Evolutionary conservation across 306 rosid genomes (phyloP).

Genomic region (Quercus bicolor): DNA sequence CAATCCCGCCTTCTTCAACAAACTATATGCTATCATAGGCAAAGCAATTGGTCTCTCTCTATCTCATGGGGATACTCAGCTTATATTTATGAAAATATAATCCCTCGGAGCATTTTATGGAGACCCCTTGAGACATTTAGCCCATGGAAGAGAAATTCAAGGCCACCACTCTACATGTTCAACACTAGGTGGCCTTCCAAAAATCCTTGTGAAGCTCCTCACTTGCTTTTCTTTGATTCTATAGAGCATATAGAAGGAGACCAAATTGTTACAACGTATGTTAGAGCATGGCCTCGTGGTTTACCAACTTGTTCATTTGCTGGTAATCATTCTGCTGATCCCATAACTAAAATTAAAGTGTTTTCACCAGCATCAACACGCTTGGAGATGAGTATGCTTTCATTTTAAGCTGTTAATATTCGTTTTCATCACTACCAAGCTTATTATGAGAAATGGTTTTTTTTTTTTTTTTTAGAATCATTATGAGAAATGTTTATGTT

Average conservation of each 20-base stretch:
- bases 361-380: conserved; percentile 18
- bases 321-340: conserved; percentile 41
- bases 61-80: conserved; percentile 55
- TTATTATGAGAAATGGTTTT: too few relatives aligned
- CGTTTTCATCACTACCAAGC: too few relatives aligned
- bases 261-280: conserved; percentile 22
- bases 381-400: conserved; percentile 11
- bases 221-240: conserved; percentile 32
- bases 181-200: conserved; percentile 30
- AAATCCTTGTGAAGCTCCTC: conserved; percentile 50
- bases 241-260: neutral
- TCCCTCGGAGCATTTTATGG: conserved; percentile 30
- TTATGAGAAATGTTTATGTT: neutral
- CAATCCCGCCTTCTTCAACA: conserved; percentile 48
- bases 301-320: conserved; percentile 25
- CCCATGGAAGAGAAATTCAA: conserved; percentile 21
- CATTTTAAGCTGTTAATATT: too few relatives aligned
- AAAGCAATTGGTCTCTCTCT: conserved; percentile 46
- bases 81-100: conserved; percentile 35
- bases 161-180: conserved; percentile 40
- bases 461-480: neutral
- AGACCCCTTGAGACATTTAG: conserved; percentile 46
- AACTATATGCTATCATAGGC: conserved; percentile 45
- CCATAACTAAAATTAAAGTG: conserved; percentile 32
- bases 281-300: conserved; percentile 25